Conservation (phyloP, 192 early-diverging fungal species). For the Coemansia sp. region DNA sequence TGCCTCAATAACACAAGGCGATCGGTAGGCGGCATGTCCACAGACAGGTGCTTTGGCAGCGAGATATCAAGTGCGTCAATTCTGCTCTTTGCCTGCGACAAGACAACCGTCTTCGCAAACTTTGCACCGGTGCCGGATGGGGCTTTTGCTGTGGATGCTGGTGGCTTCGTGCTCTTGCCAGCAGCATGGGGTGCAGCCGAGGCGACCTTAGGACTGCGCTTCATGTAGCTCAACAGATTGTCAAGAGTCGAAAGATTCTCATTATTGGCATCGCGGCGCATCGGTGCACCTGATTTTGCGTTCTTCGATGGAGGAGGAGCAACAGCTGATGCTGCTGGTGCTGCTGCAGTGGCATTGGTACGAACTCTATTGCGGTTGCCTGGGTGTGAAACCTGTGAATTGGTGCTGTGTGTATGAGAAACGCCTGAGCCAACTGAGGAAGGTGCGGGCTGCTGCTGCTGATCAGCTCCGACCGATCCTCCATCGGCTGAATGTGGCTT, state of each 20-base stretch:
- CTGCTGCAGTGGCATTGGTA: no score
- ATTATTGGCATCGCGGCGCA: background rate
- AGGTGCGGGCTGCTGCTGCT: background rate
- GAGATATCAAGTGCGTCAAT: conserved; percentile 7
- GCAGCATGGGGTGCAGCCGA: conserved; percentile 5
- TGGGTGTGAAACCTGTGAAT: conserved; percentile 10
- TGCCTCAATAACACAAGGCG: conserved; percentile 10
- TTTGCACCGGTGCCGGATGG: background rate
- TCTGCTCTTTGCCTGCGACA: conserved; percentile 27
- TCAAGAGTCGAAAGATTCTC: conserved; percentile 35
- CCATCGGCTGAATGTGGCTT: conserved; percentile 2
- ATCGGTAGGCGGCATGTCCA: conserved; percentile 15
- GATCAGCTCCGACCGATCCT: background rate
- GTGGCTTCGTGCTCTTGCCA: background rate
- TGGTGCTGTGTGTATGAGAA: conserved; percentile 20
- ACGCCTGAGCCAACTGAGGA: background rate
- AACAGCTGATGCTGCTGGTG: no score
- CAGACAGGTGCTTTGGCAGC: conserved; percentile 22
- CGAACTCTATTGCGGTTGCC: background rate
- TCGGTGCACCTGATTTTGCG: conserved; percentile 7
- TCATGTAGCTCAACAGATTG: conserved; percentile 39
- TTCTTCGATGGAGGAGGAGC: background rate
- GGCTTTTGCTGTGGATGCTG: background rate
- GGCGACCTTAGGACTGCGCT: conserved; percentile 21
- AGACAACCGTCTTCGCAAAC: conserved; percentile 33